These are phyloP conservation scores for Terfezia boudieri DNA, from an alignment of 495 filamentous ascomycete species.

Conservation along the genomic window DNA sequence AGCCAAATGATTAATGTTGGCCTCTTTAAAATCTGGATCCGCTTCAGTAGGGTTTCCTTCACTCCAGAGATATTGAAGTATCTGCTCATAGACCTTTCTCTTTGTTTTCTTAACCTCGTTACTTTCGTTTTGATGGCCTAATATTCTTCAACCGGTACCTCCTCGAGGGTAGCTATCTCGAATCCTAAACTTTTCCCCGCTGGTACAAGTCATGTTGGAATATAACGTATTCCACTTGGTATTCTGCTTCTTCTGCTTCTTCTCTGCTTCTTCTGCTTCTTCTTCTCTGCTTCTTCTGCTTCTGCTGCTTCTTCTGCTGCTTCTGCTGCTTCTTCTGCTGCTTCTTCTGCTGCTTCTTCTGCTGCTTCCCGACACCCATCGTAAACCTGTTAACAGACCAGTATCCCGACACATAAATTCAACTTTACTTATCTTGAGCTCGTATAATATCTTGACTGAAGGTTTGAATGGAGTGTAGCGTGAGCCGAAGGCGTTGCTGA, in stretches of 20 bases:
- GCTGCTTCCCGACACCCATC: background rate
- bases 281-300: too few species aligned
- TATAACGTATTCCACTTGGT: background rate
- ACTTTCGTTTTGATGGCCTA: too few species aligned
- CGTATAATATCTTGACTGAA: too few species aligned
- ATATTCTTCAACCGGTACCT: background rate
- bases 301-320: background rate
- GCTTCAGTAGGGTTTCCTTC: slow-evolving; percentile 7
- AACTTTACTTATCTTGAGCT: background rate
- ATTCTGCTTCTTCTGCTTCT: background rate
- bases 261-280: background rate
- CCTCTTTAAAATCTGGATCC: slow-evolving; percentile 2
- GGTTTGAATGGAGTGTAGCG: too few species aligned
- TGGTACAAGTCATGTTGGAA: slow-evolving; percentile 1
- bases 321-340: background rate
- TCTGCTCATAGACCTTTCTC: slow-evolving; percentile 2
- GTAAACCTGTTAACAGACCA: background rate
- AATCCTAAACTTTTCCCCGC: slow-evolving; percentile 2
- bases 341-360: background rate
- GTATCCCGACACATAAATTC: background rate
- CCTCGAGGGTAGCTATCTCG: background rate
- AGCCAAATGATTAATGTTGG: slow-evolving; percentile 1
- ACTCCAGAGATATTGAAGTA: slow-evolving; percentile 2
- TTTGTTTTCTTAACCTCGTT: background rate
- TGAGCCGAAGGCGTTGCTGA: too few species aligned